These are phyloP conservation scores for Dissophora globulifera DNA, from an alignment of 192 early-diverging fungal genomes.

Conservation along the genomic window DNA sequence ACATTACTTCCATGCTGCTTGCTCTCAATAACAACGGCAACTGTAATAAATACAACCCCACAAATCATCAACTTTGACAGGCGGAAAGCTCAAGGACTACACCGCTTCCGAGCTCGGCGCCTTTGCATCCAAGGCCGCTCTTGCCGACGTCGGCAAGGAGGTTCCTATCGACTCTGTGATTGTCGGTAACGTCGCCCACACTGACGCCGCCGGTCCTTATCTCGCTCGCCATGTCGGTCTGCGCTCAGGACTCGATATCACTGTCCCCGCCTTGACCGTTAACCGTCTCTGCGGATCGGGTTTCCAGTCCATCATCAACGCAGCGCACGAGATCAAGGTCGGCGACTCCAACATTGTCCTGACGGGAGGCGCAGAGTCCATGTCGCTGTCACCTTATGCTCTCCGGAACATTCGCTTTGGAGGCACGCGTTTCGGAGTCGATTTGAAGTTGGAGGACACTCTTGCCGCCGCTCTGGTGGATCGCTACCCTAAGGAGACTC, in stretches of 20 bases:
- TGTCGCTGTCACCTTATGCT: conserved; percentile 93
- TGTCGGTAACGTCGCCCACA: conserved; percentile 95
- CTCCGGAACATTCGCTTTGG: conserved; percentile 80
- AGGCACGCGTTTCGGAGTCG: conserved; percentile 87
- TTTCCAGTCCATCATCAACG: conserved; percentile 94
- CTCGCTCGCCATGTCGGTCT: conserved; percentile 94
- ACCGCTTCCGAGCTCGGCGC: conserved; percentile 90
- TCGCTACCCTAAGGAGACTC: conserved; percentile 80
- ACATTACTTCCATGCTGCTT: background rate
- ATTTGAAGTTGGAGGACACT: conserved; percentile 91
- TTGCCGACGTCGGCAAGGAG: conserved; percentile 78
- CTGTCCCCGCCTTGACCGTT: conserved; percentile 89
- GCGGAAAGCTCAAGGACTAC: conserved; percentile 89
- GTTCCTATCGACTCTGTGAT: conserved; percentile 88
- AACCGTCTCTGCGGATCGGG: conserved; percentile 98
- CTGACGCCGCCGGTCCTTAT: conserved; percentile 85
- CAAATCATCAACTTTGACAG: conserved; percentile 9
- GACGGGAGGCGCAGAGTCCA: conserved; percentile 93
- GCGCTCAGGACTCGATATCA: conserved; percentile 84
- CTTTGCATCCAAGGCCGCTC: conserved; percentile 88
- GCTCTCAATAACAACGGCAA: too few species aligned
- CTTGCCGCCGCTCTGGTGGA: conserved; percentile 87
- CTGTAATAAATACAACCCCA: too few species aligned
- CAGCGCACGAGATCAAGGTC: conserved; percentile 88
- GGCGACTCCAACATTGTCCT: conserved; percentile 89